Evolutionary conservation across 257 asterid genomes (phyloP).

Genomic region (Solanum ossicruentum): DNA sequence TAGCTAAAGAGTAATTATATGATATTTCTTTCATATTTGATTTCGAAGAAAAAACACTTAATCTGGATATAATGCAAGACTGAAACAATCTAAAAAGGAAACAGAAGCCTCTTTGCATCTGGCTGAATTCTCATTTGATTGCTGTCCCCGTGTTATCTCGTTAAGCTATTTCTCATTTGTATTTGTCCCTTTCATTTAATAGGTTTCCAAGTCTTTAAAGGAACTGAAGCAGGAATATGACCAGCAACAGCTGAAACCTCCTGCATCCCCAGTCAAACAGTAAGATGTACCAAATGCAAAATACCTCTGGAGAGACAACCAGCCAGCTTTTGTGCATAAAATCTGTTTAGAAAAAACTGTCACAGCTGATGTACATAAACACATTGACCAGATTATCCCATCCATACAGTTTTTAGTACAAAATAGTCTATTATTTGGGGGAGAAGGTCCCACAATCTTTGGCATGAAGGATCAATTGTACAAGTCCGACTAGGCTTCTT

Average conservation of each 20-base stretch:
- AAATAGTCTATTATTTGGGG: not conserved
- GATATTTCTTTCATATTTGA: not conserved
- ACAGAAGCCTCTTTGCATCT: not conserved
- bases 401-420: not conserved
- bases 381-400: not conserved
- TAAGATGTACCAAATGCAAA: slow-evolving; percentile 24
- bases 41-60: not conserved
- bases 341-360: not conserved
- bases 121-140: not conserved
- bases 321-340: not conserved
- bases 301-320: not conserved
- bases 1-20: not conserved
- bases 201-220: slow-evolving; percentile 67
- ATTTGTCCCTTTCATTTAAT: not conserved
- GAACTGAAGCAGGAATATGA: slow-evolving; percentile 64
- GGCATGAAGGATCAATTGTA: not conserved
- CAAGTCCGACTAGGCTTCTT: not conserved
- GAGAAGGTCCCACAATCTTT: not conserved
- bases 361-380: not conserved
- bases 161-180: not conserved
- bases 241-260: slow-evolving; percentile 37
- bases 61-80: not conserved
- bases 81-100: not conserved
- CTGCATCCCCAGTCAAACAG: slow-evolving; percentile 26
- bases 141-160: not conserved